phyloP scores from a whole-genome alignment of 306 rosid genomes.

The Cucumis melo region DNA sequence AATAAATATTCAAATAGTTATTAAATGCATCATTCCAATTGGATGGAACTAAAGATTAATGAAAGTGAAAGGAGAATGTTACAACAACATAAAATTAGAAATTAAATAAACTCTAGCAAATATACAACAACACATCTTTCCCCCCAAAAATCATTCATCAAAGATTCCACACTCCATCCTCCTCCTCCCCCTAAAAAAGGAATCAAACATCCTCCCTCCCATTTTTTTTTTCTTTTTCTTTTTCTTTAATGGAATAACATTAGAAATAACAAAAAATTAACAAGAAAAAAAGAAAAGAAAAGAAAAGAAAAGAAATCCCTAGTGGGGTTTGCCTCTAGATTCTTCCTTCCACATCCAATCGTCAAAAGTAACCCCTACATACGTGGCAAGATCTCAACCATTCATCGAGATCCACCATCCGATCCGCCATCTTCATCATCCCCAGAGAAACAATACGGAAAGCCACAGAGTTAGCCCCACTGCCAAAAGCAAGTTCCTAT shows the following conservation, averaged over 20 bases:
- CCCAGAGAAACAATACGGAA: slow-evolving; percentile 18
- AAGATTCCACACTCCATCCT: neutral
- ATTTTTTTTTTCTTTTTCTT: neutral
- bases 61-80: neutral
- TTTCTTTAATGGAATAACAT: neutral
- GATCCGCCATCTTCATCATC: slow-evolving; percentile 12
- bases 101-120: neutral
- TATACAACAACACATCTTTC: neutral
- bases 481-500: slow-evolving; percentile 4
- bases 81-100: neutral
- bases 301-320: slow-evolving; percentile 1
- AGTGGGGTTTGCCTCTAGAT: slow-evolving; percentile 31
- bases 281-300: neutral
- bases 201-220: neutral
- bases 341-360: slow-evolving; percentile 3
- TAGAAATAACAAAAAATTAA: neutral
- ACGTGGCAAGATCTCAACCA: slow-evolving; percentile 34
- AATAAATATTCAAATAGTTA: no score
- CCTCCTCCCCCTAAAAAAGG: neutral
- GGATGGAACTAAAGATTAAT: neutral
- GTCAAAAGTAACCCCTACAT: slow-evolving; percentile 16
- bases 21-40: neutral
- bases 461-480: slow-evolving; percentile 23
- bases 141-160: neutral
- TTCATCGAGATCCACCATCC: slow-evolving; percentile 7